A percentile compares a stretch with the other conserved stretches of the same genome.
Conservation (phyloP, 176 grass and related monocot genomes). For the Zea mays region DNA sequence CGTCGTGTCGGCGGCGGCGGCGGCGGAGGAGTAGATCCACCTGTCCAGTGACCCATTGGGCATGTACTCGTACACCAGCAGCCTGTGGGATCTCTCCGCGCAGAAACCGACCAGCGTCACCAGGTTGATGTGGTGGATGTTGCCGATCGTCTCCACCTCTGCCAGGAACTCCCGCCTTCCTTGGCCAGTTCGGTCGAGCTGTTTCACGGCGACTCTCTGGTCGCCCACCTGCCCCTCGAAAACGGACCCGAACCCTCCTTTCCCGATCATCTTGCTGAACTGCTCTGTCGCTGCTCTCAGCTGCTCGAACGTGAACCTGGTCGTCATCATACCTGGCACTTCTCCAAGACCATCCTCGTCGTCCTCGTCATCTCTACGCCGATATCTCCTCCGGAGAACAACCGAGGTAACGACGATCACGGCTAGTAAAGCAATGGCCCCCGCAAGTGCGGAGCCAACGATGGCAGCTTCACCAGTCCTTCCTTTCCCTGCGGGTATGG, state of each 20-base stretch:
- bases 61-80: constrained; percentile 69
- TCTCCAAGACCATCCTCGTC: constrained; percentile 30
- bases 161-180: constrained; percentile 57
- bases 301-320: constrained; percentile 38
- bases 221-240: constrained; percentile 30
- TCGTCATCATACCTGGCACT: constrained; percentile 45
- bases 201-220: constrained; percentile 52
- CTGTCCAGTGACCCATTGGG: constrained; percentile 53
- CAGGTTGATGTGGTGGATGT: constrained; percentile 57
- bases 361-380: constrained; percentile 24
- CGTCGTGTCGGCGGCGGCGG: too few species aligned
- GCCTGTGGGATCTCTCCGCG: constrained; percentile 40
- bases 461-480: not conserved
- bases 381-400: not conserved
- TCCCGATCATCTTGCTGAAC: constrained; percentile 40
- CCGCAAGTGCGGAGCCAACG: constrained; percentile 8
- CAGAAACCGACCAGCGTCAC: constrained; percentile 67
- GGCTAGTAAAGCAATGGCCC: not conserved
- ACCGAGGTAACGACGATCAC: not conserved
- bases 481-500: not conserved
- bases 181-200: constrained; percentile 39
- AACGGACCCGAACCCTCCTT: constrained; percentile 61
- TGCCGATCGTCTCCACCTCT: constrained; percentile 63
- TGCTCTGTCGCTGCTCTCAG: constrained; percentile 37
- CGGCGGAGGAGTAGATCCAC: constrained; percentile 49